A percentile compares a stretch with the other conserved stretches of the same genome.
Conservation (phyloP, 768 basidiomycete genomes). For the Cystofilobasidium ferigula region DNA sequence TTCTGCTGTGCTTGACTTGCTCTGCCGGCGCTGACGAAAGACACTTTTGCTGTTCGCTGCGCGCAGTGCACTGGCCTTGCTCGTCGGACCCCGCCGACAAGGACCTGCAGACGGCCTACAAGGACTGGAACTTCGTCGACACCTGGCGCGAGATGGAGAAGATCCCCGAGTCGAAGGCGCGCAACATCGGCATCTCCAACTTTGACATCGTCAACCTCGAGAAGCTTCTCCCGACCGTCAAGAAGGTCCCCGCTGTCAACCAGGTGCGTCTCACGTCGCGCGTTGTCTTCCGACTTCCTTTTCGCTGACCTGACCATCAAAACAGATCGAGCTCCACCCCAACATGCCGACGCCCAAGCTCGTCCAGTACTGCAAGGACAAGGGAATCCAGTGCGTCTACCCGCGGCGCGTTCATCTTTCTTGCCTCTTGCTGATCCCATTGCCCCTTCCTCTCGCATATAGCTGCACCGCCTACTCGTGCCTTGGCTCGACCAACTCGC, state of each 20-base stretch:
- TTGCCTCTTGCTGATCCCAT: background rate
- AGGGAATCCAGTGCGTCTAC: conserved; percentile 29
- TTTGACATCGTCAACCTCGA: conserved; percentile 9
- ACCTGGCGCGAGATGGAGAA: conserved; percentile 72
- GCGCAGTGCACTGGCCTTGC: background rate
- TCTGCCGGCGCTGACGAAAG: background rate
- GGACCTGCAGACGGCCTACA: conserved; percentile 49
- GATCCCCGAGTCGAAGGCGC: conserved; percentile 40
- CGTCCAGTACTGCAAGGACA: conserved; percentile 28
- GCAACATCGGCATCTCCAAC: conserved; percentile 20
- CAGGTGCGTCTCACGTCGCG: background rate
- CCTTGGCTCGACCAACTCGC: conserved; percentile 2
- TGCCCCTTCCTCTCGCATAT: background rate
- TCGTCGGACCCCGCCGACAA: conserved; percentile 8
- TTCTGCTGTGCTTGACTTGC: too few species aligned
- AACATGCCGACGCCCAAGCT: conserved; percentile 17
- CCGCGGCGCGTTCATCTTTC: background rate
- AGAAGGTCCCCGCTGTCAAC: conserved; percentile 22
- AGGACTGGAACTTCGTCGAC: conserved; percentile 59
- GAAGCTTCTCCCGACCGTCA: conserved; percentile 28
- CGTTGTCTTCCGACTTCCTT: background rate
- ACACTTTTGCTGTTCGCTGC: background rate
- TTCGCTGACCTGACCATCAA: conserved; percentile 4
- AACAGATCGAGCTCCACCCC: conserved; percentile 25
- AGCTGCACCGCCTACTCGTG: conserved; percentile 5